phyloP scores from a whole-genome alignment of 1,284 basidiomycete species.

The Quambalaria eucalypti region DNA sequence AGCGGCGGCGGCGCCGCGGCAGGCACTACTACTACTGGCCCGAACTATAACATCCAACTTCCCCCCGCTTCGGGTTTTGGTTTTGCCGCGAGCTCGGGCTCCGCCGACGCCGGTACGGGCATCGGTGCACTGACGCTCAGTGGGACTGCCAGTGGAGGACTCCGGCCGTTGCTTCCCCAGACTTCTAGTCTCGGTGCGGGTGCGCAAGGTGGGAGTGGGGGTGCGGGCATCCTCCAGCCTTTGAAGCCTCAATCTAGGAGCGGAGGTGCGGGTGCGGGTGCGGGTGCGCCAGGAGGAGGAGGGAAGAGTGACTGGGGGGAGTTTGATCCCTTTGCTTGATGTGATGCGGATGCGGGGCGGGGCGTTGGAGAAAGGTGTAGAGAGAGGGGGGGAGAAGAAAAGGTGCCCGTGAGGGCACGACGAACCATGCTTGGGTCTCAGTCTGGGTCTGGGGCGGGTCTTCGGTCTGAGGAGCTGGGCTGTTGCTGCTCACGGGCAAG shows the following conservation, averaged over 20 bases:
- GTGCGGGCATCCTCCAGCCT: constrained; percentile 3
- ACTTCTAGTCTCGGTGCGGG: constrained; percentile 4
- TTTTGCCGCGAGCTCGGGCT: neutral
- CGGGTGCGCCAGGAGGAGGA: too few species aligned
- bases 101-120: neutral
- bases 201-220: constrained; percentile 16
- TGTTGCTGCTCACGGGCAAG: too few species aligned
- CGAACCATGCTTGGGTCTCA: too few species aligned
- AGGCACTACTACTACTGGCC: constrained; percentile 5
- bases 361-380: too few species aligned
- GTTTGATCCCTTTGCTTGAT: constrained; percentile 30
- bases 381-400: too few species aligned
- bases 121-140: neutral
- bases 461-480: too few species aligned
- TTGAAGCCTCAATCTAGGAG: constrained; percentile 18
- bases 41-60: constrained; percentile 34
- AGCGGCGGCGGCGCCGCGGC: neutral
- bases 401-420: too few species aligned
- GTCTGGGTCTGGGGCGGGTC: too few species aligned
- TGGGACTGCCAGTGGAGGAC: neutral
- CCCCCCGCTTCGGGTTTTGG: constrained; percentile 13
- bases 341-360: too few species aligned
- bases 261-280: neutral
- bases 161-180: constrained; percentile 5
- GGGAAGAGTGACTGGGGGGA: constrained; percentile 18